phyloP scores from a whole-genome alignment of 441 rosid species.

The Populus hybrid region DNA sequence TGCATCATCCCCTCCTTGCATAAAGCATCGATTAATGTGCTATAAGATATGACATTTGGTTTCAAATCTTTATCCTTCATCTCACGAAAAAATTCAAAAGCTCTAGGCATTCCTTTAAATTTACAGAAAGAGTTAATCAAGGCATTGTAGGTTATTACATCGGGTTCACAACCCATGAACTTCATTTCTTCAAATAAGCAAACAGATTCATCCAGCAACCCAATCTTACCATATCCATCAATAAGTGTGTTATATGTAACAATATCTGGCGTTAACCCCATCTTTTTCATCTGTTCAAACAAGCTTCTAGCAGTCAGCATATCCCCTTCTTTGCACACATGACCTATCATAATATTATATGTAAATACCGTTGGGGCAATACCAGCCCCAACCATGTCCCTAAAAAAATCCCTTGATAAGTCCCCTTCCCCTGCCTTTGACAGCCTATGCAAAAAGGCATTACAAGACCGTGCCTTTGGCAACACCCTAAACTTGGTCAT shows the following conservation, averaged over 20 bases:
- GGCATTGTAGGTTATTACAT: conserved; percentile 59
- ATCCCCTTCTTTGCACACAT: conserved; percentile 67
- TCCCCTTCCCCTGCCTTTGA: conserved; percentile 40
- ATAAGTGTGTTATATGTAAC: conserved; percentile 73
- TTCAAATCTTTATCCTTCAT: conserved; percentile 50
- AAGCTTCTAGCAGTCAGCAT: conserved; percentile 42
- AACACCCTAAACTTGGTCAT: conserved; percentile 59
- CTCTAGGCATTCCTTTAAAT: conserved; percentile 36
- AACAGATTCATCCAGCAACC: conserved; percentile 47
- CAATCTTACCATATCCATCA: conserved; percentile 69
- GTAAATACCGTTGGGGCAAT: conserved; percentile 55
- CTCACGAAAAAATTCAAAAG: conserved; percentile 50
- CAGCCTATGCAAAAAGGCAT: conserved; percentile 52
- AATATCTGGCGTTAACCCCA: conserved; percentile 57
- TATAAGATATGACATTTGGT: conserved; percentile 68
- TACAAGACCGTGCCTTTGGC: conserved; percentile 70
- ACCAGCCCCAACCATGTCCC: conserved; percentile 58
- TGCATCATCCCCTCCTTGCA: conserved; percentile 77
- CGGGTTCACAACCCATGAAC: conserved; percentile 46
- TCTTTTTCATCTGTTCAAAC: conserved; percentile 55
- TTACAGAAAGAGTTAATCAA: conserved; percentile 69
- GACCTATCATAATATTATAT: conserved; percentile 65
- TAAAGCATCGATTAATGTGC: conserved; percentile 66
- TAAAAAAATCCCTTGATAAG: conserved; percentile 39
- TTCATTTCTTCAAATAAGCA: conserved; percentile 59